Base-by-base conservation (phyloP, 306 rosid species). In the Casuarina glauca region DNA sequence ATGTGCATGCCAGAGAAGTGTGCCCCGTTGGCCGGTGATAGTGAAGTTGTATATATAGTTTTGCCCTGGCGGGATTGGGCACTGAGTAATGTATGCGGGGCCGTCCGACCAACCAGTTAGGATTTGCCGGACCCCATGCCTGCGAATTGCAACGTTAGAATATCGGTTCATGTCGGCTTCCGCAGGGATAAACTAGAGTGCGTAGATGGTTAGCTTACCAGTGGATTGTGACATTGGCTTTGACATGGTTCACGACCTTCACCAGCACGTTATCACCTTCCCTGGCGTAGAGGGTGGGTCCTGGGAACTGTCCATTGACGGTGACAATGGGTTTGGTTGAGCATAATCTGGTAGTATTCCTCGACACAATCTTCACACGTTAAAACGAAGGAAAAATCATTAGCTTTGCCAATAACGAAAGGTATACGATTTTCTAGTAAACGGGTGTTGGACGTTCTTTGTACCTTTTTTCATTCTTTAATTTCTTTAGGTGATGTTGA, bases 41-140 rank as follows among this genome's bases (percentile, higher is more conserved):
- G 98, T 92, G 91, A 89, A 94, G 74, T 94, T 94, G 87, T 94
- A 94, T 17, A 88, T 78, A 69, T 38, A 94, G 75, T 75, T 90
- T 19, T 92, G 89, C 32, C 93, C 93, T 50, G 96, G 75, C 38
- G 48, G 89, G 73, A 92, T 92, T 39, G 98, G 98, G 66, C 98
- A 94, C 43, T 94, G 97, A 57, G 98, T 91, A 36, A 94, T 72
- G 64, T 87, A 94, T 20, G 98, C 96, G 0, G 97, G 98, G 10
- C 98, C 98, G 48, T 94, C 98, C 0, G 98, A 78, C 98, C 98
- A 94, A 32, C 98, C 98, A 0, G 98, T 94, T 83, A 80, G 75
- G 55, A 94, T 72, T 69, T 94, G 98, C 55, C 94, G 83, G 39
- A 94, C 39, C 13, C 98, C 98, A 66, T 94, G 98, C 98, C 98